phyloP scores from a whole-genome alignment of 108 stramenopile species.

The Chaetoceros tenuissimus region DNA sequence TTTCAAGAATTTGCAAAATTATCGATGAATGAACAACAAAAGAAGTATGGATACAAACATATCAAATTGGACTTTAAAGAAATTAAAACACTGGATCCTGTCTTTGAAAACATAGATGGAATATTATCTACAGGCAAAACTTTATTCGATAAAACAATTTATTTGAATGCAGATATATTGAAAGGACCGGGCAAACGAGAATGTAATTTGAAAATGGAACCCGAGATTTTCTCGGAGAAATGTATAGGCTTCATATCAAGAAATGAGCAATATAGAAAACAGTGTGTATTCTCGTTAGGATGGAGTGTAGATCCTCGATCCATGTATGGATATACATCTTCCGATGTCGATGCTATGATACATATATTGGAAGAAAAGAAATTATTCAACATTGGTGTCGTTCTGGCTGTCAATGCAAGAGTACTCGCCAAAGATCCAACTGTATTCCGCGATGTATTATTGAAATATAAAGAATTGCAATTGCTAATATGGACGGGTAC shows the following conservation, averaged over 20 bases:
- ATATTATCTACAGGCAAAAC: not conserved
- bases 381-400: conserved; percentile 12
- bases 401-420: conserved; percentile 47
- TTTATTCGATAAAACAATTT: conserved; percentile 6
- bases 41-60: conserved; percentile 13
- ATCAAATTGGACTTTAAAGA: conserved; percentile 56
- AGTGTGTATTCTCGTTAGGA: conserved; percentile 31
- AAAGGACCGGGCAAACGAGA: conserved; percentile 23
- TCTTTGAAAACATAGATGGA: conserved; percentile 4
- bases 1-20: conserved; percentile 8
- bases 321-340: conserved; percentile 8
- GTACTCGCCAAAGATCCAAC: conserved; percentile 14
- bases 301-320: conserved; percentile 17
- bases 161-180: conserved; percentile 48
- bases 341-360: conserved; percentile 22
- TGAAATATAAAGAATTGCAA: conserved; percentile 15
- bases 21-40: not conserved
- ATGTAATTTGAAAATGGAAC: conserved; percentile 3
- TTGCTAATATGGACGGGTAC: conserved; percentile 46
- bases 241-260: conserved; percentile 17
- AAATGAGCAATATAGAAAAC: not conserved
- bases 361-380: conserved; percentile 10
- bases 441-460: conserved; percentile 23
- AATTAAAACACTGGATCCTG: conserved; percentile 24
- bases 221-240: conserved; percentile 19